A percentile compares a stretch with the other conserved stretches of the same genome.
These are phyloP conservation scores for Venturia nashicola DNA, from an alignment of 2,329 filamentous ascomycete genomes.

Conservation along the genomic window DNA sequence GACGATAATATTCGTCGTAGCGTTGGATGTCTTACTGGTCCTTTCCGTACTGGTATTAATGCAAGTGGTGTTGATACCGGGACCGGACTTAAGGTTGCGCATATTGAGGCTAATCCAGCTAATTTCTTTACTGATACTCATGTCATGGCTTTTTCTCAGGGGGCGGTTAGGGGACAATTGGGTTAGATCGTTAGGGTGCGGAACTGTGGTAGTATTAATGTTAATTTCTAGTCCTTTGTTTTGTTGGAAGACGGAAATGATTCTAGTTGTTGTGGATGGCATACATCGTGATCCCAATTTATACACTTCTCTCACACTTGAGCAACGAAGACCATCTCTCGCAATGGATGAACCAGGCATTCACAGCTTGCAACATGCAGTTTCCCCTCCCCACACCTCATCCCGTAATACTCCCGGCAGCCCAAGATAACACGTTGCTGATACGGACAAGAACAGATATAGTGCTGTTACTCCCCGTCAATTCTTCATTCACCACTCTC, in stretches of 20 bases:
- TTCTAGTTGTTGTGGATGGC: neutral
- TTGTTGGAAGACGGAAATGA: neutral
- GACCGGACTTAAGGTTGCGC: conserved; percentile 34
- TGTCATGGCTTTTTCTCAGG: conserved; percentile 35
- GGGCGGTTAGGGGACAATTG: conserved; percentile 39
- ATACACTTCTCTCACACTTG: neutral
- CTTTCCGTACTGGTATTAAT: conserved; percentile 31
- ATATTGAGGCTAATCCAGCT: conserved; percentile 39
- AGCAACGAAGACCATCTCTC: no score
- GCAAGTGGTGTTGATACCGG: conserved; percentile 33
- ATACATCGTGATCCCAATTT: neutral
- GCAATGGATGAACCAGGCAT: no score
- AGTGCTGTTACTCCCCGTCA: neutral
- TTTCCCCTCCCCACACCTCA: neutral
- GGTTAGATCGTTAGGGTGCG: neutral
- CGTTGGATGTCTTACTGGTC: conserved; percentile 32
- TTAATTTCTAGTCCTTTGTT: neutral
- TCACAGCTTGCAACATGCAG: no score
- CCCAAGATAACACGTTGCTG: neutral
- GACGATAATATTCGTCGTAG: conserved; percentile 24
- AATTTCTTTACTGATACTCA: conserved; percentile 44
- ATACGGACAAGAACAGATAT: neutral
- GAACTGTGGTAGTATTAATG: neutral
- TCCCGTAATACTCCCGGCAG: neutral
- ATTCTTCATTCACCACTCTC: neutral